Evolutionary conservation across 371 early-diverging fungal genomes (phyloP).

Genomic region (Coemansia sp.): DNA sequence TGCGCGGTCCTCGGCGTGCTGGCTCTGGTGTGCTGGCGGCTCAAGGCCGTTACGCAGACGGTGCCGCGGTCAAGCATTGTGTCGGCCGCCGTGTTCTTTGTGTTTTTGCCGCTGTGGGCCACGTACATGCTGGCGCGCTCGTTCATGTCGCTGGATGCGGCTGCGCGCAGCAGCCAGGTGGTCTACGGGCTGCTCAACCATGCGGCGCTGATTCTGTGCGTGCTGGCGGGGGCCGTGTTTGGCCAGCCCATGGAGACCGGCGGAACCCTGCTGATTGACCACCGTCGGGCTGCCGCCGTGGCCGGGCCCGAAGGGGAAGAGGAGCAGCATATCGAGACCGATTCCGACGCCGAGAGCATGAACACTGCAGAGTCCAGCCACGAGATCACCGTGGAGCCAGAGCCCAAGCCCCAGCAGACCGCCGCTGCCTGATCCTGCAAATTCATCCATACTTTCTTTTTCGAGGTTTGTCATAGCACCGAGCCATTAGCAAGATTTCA

Average conservation of each 20-base stretch:
- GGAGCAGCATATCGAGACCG: not conserved
- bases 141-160: conserved; percentile 13
- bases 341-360: not conserved
- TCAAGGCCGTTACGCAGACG: not conserved
- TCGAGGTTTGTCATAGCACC: too few relatives aligned
- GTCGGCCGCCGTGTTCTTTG: not conserved
- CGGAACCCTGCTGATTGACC: not conserved
- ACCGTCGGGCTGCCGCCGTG: too few relatives aligned
- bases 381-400: not conserved
- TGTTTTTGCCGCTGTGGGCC: conserved; percentile 23
- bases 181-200: conserved; percentile 22
- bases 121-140: conserved; percentile 20
- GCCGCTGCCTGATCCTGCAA: not conserved
- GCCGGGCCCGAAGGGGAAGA: too few relatives aligned
- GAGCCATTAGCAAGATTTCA: too few relatives aligned
- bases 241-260: conserved; percentile 15
- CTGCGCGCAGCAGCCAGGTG: conserved; percentile 21
- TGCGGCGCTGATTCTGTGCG: conserved; percentile 9
- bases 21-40: not conserved
- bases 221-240: conserved; percentile 2
- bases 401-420: not conserved
- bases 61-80: not conserved
- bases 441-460: not conserved
- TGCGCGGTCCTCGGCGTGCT: not conserved
- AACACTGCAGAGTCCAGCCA: not conserved